A percentile compares a stretch with the other conserved stretches of the same genome.
These are phyloP conservation scores for Pythium sp. DNA, from an alignment of 352 stramenopile species.

Conservation along the genomic window DNA sequence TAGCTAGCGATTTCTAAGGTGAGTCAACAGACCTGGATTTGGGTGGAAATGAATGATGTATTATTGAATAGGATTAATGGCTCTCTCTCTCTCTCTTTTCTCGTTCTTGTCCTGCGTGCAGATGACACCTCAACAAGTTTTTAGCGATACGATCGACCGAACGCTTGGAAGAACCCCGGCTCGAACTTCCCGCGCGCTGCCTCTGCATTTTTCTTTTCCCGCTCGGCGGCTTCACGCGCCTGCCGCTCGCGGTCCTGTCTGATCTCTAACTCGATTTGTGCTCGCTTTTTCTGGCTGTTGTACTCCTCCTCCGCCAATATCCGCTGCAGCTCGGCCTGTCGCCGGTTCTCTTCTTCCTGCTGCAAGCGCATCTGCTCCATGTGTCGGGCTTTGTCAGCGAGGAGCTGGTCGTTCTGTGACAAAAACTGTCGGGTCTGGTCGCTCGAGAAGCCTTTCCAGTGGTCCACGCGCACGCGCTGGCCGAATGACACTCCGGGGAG, in stretches of 20 bases:
- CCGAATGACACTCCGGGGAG: constrained; percentile 34
- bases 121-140: not conserved
- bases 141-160: constrained; percentile 77
- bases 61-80: constrained; percentile 12
- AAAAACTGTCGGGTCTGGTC: constrained; percentile 57
- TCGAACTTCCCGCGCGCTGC: constrained; percentile 63
- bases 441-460: constrained; percentile 75
- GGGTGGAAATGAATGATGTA: constrained; percentile 2
- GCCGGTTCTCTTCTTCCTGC: constrained; percentile 32
- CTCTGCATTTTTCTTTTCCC: constrained; percentile 51
- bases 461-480: constrained; percentile 69
- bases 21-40: not conserved
- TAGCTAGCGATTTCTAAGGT: not conserved
- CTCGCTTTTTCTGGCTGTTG: constrained; percentile 42
- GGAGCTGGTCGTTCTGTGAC: constrained; percentile 53
- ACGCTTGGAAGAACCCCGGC: constrained; percentile 68
- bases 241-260: constrained; percentile 46
- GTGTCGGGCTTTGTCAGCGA: constrained; percentile 47
- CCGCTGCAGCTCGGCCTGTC: constrained; percentile 40
- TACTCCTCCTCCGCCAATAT: constrained; percentile 51
- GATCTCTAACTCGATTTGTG: constrained; percentile 53
- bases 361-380: constrained; percentile 33
- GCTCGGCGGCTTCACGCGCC: constrained; percentile 43
- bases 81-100: not conserved
- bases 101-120: not conserved